Percentiles rank a stretch among this genome's conserved stretches.
Conservation (phyloP, 2,329 filamentous ascomycete species). For the Arthrobotrys entomopaga region DNA sequence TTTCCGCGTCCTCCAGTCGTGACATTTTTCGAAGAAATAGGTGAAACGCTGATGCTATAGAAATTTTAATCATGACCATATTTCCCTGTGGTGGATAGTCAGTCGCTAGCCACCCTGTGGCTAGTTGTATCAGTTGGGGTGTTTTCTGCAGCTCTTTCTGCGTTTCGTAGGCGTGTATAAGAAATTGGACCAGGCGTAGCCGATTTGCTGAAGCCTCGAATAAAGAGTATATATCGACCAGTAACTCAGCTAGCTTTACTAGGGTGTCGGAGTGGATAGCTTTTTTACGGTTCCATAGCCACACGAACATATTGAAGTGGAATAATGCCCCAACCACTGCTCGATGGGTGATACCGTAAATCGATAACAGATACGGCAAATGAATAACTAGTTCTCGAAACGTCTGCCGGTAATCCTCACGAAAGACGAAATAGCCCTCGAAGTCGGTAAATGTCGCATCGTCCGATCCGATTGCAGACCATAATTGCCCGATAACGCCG, state of each 20-base stretch:
- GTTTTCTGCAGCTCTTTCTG: background rate
- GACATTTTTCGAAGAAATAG: background rate
- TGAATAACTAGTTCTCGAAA: background rate
- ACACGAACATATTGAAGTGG: background rate
- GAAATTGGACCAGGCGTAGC: background rate
- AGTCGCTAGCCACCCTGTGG: background rate
- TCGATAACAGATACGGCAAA: background rate
- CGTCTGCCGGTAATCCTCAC: background rate
- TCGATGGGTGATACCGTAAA: background rate
- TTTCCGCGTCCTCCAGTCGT: background rate
- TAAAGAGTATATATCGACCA: background rate
- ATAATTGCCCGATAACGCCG: background rate
- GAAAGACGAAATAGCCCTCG: background rate
- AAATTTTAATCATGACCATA: background rate
- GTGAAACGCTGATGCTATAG: background rate
- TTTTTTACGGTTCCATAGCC: background rate
- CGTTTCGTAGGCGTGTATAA: background rate
- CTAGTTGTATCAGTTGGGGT: background rate
- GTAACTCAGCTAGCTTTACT: constrained; percentile 2
- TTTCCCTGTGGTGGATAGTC: background rate
- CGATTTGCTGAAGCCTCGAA: background rate
- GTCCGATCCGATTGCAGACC: background rate
- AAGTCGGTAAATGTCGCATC: background rate
- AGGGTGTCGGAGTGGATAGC: background rate
- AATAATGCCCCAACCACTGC: background rate